Evolutionary conservation across 768 basidiomycete species (phyloP).

Genomic region (Mrakia gelida): DNA sequence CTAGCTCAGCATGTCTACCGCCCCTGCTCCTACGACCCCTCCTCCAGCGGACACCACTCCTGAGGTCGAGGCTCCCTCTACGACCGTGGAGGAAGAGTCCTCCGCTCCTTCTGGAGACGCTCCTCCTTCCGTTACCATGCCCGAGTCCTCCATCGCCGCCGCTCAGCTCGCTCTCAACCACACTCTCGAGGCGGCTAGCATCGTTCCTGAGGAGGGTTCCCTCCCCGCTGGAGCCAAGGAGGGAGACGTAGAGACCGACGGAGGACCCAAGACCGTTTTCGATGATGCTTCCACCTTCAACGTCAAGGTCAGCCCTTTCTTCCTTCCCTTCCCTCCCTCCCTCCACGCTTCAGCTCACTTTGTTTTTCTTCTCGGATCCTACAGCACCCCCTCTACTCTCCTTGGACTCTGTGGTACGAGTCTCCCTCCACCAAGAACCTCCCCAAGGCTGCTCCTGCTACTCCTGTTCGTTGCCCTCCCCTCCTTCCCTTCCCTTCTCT

Average conservation of each 20-base stretch:
- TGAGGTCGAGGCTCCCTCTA: background rate
- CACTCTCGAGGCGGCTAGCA: slow-evolving; percentile 27
- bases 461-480: slow-evolving; percentile 33
- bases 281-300: slow-evolving; percentile 89
- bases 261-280: slow-evolving; percentile 74
- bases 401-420: slow-evolving; percentile 98
- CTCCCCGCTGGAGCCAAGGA: slow-evolving; percentile 6
- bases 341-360: slow-evolving; percentile 29
- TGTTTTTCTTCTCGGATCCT: background rate
- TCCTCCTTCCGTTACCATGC: slow-evolving; percentile 20
- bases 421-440: slow-evolving; percentile 86
- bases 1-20: background rate
- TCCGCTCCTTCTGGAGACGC: background rate
- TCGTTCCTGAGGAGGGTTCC: background rate
- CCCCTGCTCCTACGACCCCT: slow-evolving; percentile 5
- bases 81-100: background rate
- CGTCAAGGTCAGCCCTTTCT: slow-evolving; percentile 69
- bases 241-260: background rate
- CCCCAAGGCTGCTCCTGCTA: slow-evolving; percentile 59
- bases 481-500: background rate
- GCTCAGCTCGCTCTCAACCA: slow-evolving; percentile 27
- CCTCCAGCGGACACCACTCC: background rate
- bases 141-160: slow-evolving; percentile 26
- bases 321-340: slow-evolving; percentile 25
- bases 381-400: slow-evolving; percentile 87